phyloP scores from a whole-genome alignment of 2,329 filamentous ascomycete genomes.

The Simplicillium sp. region DNA sequence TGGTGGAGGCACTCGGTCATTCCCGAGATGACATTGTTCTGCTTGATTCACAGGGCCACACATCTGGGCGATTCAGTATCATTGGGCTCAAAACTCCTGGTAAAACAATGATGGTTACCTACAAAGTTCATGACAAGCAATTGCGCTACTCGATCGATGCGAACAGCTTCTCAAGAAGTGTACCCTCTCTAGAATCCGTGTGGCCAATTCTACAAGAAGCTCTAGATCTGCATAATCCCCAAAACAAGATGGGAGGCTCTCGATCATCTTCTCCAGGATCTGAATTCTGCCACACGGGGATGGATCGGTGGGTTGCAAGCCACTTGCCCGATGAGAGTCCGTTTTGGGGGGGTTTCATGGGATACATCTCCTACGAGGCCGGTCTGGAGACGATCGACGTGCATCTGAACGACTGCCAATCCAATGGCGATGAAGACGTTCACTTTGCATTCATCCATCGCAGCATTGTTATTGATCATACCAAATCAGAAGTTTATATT shows the following conservation, averaged over 20 bases:
- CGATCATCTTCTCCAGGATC: too few species aligned
- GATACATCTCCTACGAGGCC: too few species aligned
- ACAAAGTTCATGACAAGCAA: constrained; percentile 1
- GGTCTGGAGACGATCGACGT: too few species aligned
- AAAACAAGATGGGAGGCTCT: too few species aligned
- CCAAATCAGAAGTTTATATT: constrained; percentile 1
- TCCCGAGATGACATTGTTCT: constrained; percentile 3
- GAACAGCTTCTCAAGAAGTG: not conserved
- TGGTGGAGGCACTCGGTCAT: constrained; percentile 3
- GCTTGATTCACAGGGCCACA: constrained; percentile 6
- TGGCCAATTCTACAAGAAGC: constrained; percentile 5
- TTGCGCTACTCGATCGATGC: constrained; percentile 1
- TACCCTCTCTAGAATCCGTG: constrained; percentile 3
- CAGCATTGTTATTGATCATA: constrained; percentile 9
- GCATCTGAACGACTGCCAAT: too few species aligned
- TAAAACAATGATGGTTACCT: constrained; percentile 5
- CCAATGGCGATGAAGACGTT: not conserved
- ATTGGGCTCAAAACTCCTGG: constrained; percentile 3
- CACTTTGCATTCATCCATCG: constrained; percentile 1
- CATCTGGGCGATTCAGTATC: constrained; percentile 5
- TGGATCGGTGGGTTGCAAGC: too few species aligned
- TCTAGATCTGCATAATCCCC: constrained; percentile 3
- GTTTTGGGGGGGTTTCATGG: too few species aligned
- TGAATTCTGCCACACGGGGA: too few species aligned
- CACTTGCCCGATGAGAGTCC: too few species aligned